phyloP scores from a whole-genome alignment of 2,329 filamentous ascomycete genomes.

The Anthostomella pinea region DNA sequence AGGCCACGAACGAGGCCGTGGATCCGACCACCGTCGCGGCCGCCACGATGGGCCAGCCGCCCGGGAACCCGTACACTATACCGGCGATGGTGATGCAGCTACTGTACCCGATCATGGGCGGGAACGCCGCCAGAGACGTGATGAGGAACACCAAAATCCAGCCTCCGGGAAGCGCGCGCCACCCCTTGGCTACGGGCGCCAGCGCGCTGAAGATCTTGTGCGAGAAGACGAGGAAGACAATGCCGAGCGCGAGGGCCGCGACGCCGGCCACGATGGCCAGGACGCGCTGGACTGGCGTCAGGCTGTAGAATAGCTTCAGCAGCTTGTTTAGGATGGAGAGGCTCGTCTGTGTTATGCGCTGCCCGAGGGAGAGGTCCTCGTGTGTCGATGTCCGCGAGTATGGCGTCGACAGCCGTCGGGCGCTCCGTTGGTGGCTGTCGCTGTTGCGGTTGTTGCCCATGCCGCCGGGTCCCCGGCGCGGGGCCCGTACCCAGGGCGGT shows the following conservation, averaged over 20 bases:
- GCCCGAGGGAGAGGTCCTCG: slow-evolving; percentile 30
- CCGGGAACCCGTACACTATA: slow-evolving; percentile 55
- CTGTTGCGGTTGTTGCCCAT: slow-evolving; percentile 4
- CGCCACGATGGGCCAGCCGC: slow-evolving; percentile 80
- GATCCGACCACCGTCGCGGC: slow-evolving; percentile 76
- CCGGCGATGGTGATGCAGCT: slow-evolving; percentile 59
- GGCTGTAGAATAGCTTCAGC: slow-evolving; percentile 49
- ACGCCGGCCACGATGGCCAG: slow-evolving; percentile 52
- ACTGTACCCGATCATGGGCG: slow-evolving; percentile 84
- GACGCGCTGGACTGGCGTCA: slow-evolving; percentile 61
- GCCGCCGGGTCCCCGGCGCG: neutral
- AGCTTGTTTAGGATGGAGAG: slow-evolving; percentile 41
- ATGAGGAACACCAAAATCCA: slow-evolving; percentile 73
- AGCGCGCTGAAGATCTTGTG: slow-evolving; percentile 76
- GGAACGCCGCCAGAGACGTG: slow-evolving; percentile 76
- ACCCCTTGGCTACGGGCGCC: slow-evolving; percentile 68
- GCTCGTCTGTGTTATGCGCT: slow-evolving; percentile 41
- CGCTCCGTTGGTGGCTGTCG: slow-evolving; percentile 14
- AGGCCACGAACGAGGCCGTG: slow-evolving; percentile 75
- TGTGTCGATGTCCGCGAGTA: slow-evolving; percentile 31
- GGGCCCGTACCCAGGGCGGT: slow-evolving; percentile 40
- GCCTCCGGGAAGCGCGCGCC: slow-evolving; percentile 70
- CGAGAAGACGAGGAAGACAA: slow-evolving; percentile 75
- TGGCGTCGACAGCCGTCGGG: slow-evolving; percentile 42
- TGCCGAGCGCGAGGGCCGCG: slow-evolving; percentile 49